Evolutionary conservation across 129 eudicot genomes (phyloP), one percentile per base, ranked within the genome.

Genomic region (Sambucus nigra): DNA sequence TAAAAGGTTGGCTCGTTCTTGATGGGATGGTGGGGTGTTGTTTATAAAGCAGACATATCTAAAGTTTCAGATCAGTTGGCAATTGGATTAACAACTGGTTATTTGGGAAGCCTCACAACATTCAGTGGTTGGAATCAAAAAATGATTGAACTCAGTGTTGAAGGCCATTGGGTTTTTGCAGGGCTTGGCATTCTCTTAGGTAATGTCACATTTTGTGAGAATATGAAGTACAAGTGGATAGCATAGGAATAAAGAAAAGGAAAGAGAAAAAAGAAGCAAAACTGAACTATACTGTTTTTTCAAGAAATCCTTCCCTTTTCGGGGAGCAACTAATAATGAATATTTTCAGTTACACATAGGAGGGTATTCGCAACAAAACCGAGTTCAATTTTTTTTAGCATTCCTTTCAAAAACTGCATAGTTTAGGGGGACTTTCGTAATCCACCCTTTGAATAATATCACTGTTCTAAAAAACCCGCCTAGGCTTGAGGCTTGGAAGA

Each of bases 51-150:
- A 17, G 73, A 80, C 48, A 86, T 92, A 41, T 20, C 83, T 42
- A 68, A 48, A n/a, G 39, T 92, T 17, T 86, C 95, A 18, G 82
- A 78, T 13, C 84, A 86, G 27, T 64, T 92, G 33, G 96, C 95
- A 1, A 73, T 92, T 26, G 99, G 99, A 21, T 51, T 92, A 31
- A 49, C 96, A 10, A 86, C 99, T 3, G 96, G 96, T 59, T 92
- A 82, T 61, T 54, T 92, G 17, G 99, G 99, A 25, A 92, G 99
- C 65, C 80, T 92, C 15, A 92, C 99, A 57, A 92, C 96, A 52
- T 92, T 92, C 65, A 92, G 99, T 53, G 99, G 91, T 24, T 92
- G 96, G 99, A 92, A 92, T 51, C 96, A 86, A 73, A 86, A 82
- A 74, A 82, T 92, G 91, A 82, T 92, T 7, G 96, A 92, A 51